A percentile compares a stretch with the other conserved stretches of the same genome.
Conservation (phyloP, 306 rosid species). For the Pyrus communis region DNA sequence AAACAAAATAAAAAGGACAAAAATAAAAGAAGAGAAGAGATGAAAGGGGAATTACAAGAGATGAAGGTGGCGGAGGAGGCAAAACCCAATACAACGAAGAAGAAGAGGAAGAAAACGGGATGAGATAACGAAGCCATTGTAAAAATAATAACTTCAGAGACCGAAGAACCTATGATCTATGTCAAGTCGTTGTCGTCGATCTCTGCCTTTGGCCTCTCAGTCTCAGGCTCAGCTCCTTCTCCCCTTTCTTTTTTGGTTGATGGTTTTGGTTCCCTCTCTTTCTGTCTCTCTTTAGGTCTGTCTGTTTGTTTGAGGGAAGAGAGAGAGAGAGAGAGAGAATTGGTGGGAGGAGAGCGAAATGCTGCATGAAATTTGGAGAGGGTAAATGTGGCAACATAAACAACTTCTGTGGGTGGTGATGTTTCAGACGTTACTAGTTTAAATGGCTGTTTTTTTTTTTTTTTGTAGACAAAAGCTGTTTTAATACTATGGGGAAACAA, state of each 20-base stretch:
- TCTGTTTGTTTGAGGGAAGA: conserved; percentile 4
- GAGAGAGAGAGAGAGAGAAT: conserved; percentile 5
- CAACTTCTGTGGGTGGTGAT: neutral
- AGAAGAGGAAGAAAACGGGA: conserved; percentile 17
- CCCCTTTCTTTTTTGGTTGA: neutral
- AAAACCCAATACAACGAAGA: conserved; percentile 33
- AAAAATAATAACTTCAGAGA: neutral
- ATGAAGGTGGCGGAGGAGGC: conserved; percentile 40
- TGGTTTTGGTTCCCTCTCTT: neutral
- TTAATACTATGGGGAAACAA: too few relatives aligned
- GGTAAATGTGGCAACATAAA: neutral
- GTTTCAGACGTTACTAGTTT: too few relatives aligned
- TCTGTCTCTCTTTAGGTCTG: neutral
- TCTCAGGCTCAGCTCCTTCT: neutral
- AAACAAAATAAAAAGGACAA: neutral
- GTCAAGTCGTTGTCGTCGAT: conserved; percentile 1
- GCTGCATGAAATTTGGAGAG: conserved; percentile 33
- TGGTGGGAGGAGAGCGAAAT: conserved; percentile 13
- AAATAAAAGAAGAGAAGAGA: neutral
- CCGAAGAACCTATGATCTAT: conserved; percentile 16
- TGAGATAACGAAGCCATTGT: conserved; percentile 45
- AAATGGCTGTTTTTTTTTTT: too few relatives aligned
- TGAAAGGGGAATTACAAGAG: conserved; percentile 36
- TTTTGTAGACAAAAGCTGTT: too few relatives aligned
- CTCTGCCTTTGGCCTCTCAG: neutral